Evolutionary conservation across 768 basidiomycete genomes (phyloP), one percentile per base, ranked within the genome.

Genomic region (Mycena rebaudengoi): DNA sequence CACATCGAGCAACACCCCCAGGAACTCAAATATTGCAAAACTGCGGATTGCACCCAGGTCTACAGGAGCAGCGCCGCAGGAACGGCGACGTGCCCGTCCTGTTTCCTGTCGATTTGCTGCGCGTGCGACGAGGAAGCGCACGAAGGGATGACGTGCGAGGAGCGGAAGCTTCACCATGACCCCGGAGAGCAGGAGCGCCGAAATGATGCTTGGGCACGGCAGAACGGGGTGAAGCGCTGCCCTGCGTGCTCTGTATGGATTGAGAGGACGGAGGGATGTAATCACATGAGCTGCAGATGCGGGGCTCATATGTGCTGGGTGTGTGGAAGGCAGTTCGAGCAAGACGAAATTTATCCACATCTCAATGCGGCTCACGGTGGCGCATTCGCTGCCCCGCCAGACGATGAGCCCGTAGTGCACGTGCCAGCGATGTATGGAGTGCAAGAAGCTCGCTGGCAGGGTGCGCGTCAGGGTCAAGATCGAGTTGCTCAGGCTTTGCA

Each of bases 231-330:
- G 33, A 84, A 84, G 72, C 75, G 74, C 45, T 88, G 86, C 60
- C 85, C 86, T 1, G 57, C 67, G 13, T 88, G 86, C 64, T 66
- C 64, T 0, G 74, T 80, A 7, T 77, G 75, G 69, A 82, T 87
- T 41, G 77, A 85, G 70, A 87, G 86, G 70, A 78, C 64, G 5
- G 82, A 76, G 25, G 86, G 86, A 0, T 88, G 86, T 72, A 86
- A 87, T 69, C 86, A 86, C 69, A 82, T 87, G 74, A 62, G 69
- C 2, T 88, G 86, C 69, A 74, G 59, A 54, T 87, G 86, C 67
- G 80, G 81, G 4, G 78, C 78, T 11, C 85, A 88, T 68, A 79
- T 86, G 25, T 86, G 85, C 61, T 87, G 86, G 88, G 73, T 73
- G 8, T 89, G 88, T 59, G 72, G 86, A 76, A 73, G 73, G 8